Evolutionary conservation across 1,284 basidiomycete species (phyloP), one percentile per base, ranked within the genome.

Genomic region (Ustilago lituana): DNA sequence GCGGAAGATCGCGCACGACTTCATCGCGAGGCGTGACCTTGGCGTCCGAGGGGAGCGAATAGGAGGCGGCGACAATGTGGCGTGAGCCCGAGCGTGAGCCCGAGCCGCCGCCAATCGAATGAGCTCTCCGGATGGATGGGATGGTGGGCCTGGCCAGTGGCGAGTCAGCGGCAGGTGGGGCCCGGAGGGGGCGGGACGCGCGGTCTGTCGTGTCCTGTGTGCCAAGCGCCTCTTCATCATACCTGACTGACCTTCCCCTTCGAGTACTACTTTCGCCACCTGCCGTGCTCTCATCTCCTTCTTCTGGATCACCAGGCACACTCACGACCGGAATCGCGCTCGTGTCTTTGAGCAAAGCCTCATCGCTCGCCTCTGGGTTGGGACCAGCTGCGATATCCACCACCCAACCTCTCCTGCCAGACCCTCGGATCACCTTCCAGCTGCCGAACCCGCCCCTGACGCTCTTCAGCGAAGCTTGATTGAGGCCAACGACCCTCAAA

Each of bases 401-500:
- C 76, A 94, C 96, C 94, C 95, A 98, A 2, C 93, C 94, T 37
- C 95, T 85, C 0, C 93, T 89, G 3, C 95, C 95, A 79, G 96
- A 94, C 76, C 92, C 94, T 71, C 88, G 86, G 33, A 98, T 86
- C 58, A 92, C 90, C 58, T 90, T 88, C 95, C 95, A 98, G 1
- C 89, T 84, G 3, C 88, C 89, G 0, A 89, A 90, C 4, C 93
- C 93, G 1, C 87, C 86, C 8, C 90, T 89, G 0, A 94, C 85
- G 8, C 86, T 86, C 44, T 87, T 85, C 6, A 98, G 86, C 69
- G 92, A 86, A 4, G 88, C 85, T n/a, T 88, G 86, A 23, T 90
- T 89, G 17, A 98, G 85, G 83, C 97, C 95, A 56, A 98, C 87
- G 26, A 97, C 92, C 11, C 95, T 88, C 29, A 98, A 84, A 14